A percentile compares a stretch with the other conserved stretches of the same genome.
Conservation (phyloP, 805 yeast species). For the Brettanomyces bruxellensis region DNA sequence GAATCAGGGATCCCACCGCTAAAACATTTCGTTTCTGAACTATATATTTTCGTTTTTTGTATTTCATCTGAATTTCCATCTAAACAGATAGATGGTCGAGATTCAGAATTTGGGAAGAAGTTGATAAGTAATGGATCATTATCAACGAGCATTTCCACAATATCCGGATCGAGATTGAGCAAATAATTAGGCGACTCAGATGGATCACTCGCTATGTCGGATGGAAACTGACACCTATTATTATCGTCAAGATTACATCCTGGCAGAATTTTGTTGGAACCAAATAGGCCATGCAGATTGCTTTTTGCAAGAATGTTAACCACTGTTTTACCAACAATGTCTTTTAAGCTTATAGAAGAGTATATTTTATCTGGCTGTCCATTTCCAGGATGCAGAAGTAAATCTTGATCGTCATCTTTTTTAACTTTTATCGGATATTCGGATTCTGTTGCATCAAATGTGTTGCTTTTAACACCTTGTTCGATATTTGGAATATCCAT, state of each 20-base stretch:
- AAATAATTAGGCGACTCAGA: not conserved
- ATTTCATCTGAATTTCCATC: no score
- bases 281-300: not conserved
- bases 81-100: no score
- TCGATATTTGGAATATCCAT: no score
- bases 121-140: constrained; percentile 6
- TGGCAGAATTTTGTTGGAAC: not conserved
- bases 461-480: not conserved
- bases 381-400: not conserved
- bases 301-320: constrained; percentile 4
- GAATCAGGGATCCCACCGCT: constrained; percentile 4
- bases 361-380: not conserved
- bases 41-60: no score
- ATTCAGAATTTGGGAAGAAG: not conserved
- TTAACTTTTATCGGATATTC: not conserved
- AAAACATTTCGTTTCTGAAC: not conserved
- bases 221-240: not conserved
- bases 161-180: constrained; percentile 6
- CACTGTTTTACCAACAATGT: constrained; percentile 9
- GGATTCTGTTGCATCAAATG: not conserved
- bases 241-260: not conserved
- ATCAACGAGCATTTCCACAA: constrained; percentile 5
- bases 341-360: constrained; percentile 5
- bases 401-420: not conserved
- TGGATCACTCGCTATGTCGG: not conserved